Evolutionary conservation across 192 early-diverging fungal species (phyloP), one percentile per base, ranked within the genome.

Genomic region (Fimicolochytrium jonesii): DNA sequence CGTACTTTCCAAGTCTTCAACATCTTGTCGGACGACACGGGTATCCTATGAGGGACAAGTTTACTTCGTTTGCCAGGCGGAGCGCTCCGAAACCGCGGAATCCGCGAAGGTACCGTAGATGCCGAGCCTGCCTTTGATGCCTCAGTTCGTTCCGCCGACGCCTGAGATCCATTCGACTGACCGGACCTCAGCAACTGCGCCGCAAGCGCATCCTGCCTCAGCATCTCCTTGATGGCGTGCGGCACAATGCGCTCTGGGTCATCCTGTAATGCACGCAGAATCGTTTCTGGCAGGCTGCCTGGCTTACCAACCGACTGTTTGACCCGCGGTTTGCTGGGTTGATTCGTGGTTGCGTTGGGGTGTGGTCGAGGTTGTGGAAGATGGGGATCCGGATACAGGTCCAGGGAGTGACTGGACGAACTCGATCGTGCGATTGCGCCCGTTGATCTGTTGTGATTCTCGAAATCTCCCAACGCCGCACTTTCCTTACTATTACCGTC

Each of bases 201-300:
- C 3, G 48, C 48, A 13, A 50, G 48, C 48, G 48, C 48, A 29
- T 50, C 48, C 30, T 50, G 23, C 26, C 48, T 20, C 48, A 50
- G 48, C 48, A 50, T 17, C 48, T 50, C 48, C 25, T 29, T 20
- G 17, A 50, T 50, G 4, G 48, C 23, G 4, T 2, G 48, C 48
- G 48, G 48, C 5, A 50, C 30, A 29, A 29, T 29, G 48, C 25
- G 4, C 3, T 29, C 25, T 2, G 48, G 48, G 28, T 50, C 26
- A 29, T 30, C 3, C 15, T 2, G 5, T 2, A 50, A 29, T n/a
- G n/a, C n/a, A n/a, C n/a, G n/a, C n/a, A n/a, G n/a, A n/a, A n/a
- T n/a, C n/a, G n/a, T n/a, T n/a, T n/a, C n/a, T n/a, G n/a, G n/a
- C n/a, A n/a, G n/a, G n/a, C n/a, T n/a, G n/a, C n/a, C n/a, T n/a